phyloP scores from a whole-genome alignment of 139 green algal species.

The Chlorella sp. region DNA sequence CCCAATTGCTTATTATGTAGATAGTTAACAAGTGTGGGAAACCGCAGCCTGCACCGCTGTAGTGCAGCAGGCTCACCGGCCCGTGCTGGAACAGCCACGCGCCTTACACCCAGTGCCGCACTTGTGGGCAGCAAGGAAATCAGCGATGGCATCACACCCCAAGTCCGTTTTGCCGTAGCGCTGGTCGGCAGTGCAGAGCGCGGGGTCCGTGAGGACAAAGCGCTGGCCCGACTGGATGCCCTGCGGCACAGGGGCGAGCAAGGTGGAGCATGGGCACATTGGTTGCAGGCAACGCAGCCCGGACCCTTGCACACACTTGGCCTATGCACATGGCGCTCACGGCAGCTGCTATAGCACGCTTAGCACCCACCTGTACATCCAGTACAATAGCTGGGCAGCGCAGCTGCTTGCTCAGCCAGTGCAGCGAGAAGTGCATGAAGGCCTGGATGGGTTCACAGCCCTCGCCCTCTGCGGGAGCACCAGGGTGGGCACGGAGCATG shows the following conservation, averaged over 20 bases:
- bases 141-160: background rate
- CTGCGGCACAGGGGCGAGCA: background rate
- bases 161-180: background rate
- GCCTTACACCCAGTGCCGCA: background rate
- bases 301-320: too few species aligned
- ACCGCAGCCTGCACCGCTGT: too few species aligned
- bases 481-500: background rate
- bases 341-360: too few species aligned
- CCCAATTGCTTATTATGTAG: too few species aligned
- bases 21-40: too few species aligned
- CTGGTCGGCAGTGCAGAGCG: background rate
- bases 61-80: too few species aligned
- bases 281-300: too few species aligned
- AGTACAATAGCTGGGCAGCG: background rate
- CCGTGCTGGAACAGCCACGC: background rate
- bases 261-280: too few species aligned
- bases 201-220: background rate
- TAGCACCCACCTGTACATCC: background rate
- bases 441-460: background rate
- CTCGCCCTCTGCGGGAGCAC: constrained; percentile 10
- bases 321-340: too few species aligned
- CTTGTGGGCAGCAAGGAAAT: background rate
- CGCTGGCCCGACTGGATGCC: background rate
- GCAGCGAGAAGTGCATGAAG: constrained; percentile 11
- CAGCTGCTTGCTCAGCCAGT: background rate